phyloP scores from a whole-genome alignment of 106 monocot genomes.

The Dioscorea alata region DNA sequence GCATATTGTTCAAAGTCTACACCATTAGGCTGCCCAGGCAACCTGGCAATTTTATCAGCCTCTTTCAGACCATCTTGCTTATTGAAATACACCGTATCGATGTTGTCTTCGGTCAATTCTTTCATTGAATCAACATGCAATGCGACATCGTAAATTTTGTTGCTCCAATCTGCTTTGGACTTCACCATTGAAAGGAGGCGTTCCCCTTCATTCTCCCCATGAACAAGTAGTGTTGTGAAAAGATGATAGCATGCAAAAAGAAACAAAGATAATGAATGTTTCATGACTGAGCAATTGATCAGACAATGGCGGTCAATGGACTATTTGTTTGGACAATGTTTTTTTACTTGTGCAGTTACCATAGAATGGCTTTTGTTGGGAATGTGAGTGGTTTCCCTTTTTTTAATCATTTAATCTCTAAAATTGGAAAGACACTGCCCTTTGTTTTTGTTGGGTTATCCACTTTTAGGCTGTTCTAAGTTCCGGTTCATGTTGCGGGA shows the following conservation, averaged over 20 bases:
- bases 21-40: constrained; percentile 7
- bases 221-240: neutral
- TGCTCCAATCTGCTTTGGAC: neutral
- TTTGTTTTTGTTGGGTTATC: too few species aligned
- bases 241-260: neutral
- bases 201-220: neutral
- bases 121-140: neutral
- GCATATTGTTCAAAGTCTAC: constrained; percentile 7
- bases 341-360: too few species aligned
- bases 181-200: neutral
- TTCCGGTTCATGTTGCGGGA: too few species aligned
- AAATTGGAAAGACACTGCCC: too few species aligned
- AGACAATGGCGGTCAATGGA: neutral
- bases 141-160: neutral
- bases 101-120: neutral
- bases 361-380: neutral
- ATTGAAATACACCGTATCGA: neutral
- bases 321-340: too few species aligned
- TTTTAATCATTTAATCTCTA: too few species aligned
- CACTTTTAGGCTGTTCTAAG: too few species aligned
- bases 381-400: neutral
- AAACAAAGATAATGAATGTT: neutral
- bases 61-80: constrained; percentile 3
- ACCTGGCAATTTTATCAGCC: neutral
- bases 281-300: neutral